Evolutionary conservation across 1,284 basidiomycete genomes (phyloP).

Genomic region (Tilletia walkeri): DNA sequence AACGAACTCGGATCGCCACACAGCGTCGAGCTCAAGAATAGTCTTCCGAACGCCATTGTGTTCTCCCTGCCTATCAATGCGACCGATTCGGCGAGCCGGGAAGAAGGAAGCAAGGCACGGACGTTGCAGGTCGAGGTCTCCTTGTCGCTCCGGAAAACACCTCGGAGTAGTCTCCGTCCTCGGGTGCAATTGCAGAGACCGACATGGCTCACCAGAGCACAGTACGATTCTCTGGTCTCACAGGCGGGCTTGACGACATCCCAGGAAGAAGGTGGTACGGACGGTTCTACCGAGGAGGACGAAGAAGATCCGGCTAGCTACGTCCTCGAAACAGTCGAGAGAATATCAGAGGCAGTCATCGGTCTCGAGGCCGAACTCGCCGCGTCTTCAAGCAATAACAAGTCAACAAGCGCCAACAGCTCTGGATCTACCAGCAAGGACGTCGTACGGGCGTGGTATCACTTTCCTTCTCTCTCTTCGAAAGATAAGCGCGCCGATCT

Average conservation of each 20-base stretch:
- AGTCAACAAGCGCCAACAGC: neutral
- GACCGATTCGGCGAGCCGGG: neutral
- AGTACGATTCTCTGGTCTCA: constrained; percentile 24
- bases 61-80: constrained; percentile 27
- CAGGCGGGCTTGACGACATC: neutral
- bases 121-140: constrained; percentile 25
- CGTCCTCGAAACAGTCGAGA: constrained; percentile 11
- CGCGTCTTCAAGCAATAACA: neutral
- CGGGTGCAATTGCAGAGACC: constrained; percentile 13
- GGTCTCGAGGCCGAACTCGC: neutral
- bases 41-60: constrained; percentile 23
- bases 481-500: constrained; percentile 37
- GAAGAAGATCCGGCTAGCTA: constrained; percentile 24
- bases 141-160: constrained; percentile 22
- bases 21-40: constrained; percentile 24
- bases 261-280: constrained; percentile 22
- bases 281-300: constrained; percentile 20
- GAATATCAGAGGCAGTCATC: constrained; percentile 18
- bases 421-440: neutral
- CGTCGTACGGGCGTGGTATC: constrained; percentile 35
- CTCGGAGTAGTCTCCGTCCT: neutral
- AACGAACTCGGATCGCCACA: constrained; percentile 19
- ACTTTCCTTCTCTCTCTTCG: constrained; percentile 38
- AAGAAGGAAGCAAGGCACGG: neutral
- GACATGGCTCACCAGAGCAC: constrained; percentile 23